These are phyloP conservation scores for Oxytropis ochrocephala DNA, from an alignment of 306 rosid species.

Conservation along the genomic window DNA sequence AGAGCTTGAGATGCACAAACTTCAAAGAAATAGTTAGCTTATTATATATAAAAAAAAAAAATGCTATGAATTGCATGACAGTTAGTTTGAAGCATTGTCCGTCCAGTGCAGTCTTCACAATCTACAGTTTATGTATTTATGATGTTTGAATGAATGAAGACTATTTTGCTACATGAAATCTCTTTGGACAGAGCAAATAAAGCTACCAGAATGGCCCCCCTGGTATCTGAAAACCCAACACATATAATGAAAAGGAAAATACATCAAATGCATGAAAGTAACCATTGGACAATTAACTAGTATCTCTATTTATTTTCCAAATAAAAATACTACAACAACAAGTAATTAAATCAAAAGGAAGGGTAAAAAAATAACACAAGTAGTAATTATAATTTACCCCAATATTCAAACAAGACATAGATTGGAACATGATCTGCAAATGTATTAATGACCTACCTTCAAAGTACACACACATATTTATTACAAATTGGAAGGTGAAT, in stretches of 20 bases:
- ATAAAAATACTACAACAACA: neutral
- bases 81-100: constrained; percentile 23
- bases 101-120: neutral
- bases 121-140: constrained; percentile 20
- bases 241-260: neutral
- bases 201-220: constrained; percentile 28
- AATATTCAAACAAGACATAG: constrained; percentile 18
- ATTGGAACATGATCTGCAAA: constrained; percentile 35
- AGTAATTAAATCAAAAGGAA: neutral
- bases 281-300: neutral
- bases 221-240: constrained; percentile 6
- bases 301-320: neutral
- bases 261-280: neutral
- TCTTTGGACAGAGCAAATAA: constrained; percentile 8
- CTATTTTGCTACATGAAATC: constrained; percentile 12
- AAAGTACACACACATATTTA: constrained; percentile 35
- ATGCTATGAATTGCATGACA: constrained; percentile 13
- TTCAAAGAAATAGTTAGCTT: constrained; percentile 20
- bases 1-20: constrained; percentile 11
- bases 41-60: neutral
- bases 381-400: constrained; percentile 21
- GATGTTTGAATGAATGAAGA: constrained; percentile 6
- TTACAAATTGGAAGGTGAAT: constrained; percentile 30
- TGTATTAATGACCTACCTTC: constrained; percentile 29
- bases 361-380: neutral